Conservation (phyloP, 2,329 filamentous ascomycete species). For the Colletotrichum orbiculare region DNA sequence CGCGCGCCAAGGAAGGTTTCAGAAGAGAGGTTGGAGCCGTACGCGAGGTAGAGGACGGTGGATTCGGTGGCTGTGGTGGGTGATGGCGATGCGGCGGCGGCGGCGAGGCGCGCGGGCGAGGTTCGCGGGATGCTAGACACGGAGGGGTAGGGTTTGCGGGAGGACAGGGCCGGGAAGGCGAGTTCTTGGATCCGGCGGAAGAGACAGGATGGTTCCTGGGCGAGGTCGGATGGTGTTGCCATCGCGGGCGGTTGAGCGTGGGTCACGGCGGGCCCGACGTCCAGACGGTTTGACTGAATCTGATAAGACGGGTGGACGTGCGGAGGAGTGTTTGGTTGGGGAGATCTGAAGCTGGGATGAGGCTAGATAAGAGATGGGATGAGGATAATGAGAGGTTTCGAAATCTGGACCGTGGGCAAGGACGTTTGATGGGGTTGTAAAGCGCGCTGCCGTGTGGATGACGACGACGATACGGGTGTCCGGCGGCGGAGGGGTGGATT, state of each 20-base stretch:
- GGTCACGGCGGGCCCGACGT: no score
- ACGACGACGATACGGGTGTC: no score
- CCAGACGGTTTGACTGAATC: no score
- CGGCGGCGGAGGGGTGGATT: no score
- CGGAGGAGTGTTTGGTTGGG: background rate
- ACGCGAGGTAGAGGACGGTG: constrained; percentile 84
- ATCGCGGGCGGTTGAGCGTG: background rate
- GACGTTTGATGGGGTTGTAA: no score
- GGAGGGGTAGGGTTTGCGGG: constrained; percentile 38
- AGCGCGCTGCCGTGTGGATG: no score
- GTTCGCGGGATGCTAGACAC: constrained; percentile 49
- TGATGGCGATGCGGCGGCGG: constrained; percentile 38
- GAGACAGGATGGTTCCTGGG: constrained; percentile 11
- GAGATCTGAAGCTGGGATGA: background rate
- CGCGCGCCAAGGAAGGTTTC: constrained; percentile 83
- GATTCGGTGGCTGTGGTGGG: constrained; percentile 37
- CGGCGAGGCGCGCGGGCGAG: constrained; percentile 51
- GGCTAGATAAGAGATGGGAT: no score
- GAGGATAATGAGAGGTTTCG: no score
- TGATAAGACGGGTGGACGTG: background rate
- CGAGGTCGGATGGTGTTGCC: background rate
- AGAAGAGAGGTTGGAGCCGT: constrained; percentile 88
- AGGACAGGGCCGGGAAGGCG: background rate
- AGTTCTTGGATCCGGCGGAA: background rate
- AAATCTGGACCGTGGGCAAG: no score